Conservation (phyloP, 2,329 filamentous ascomycete genomes). For the Ophiostoma ulmi region DNA sequence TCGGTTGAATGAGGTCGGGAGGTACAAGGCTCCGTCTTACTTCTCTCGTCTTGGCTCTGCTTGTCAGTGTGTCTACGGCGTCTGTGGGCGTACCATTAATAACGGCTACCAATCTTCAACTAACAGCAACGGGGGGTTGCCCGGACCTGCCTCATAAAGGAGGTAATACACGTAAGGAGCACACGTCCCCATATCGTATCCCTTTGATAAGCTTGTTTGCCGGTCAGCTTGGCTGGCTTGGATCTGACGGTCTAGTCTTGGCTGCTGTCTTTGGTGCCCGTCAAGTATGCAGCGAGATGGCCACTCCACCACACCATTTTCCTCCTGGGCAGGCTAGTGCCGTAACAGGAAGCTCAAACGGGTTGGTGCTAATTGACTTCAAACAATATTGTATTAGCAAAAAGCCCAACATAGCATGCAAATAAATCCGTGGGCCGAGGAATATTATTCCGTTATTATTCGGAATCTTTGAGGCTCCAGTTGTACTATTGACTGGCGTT, state of each 20-base stretch:
- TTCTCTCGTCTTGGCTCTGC: background rate
- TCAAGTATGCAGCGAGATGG: background rate
- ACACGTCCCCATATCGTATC: background rate
- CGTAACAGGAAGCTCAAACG: conserved; percentile 19
- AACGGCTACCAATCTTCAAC: background rate
- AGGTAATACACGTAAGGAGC: background rate
- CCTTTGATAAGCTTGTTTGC: background rate
- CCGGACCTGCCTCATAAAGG: background rate
- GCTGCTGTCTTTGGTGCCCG: background rate
- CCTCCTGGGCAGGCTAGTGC: conserved; percentile 11
- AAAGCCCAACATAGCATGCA: background rate
- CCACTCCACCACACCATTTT: conserved; percentile 2
- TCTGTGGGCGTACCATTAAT: background rate
- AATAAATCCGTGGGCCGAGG: background rate
- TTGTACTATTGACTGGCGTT: background rate
- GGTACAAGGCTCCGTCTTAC: background rate
- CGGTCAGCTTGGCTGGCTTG: background rate
- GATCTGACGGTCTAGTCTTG: conserved; percentile 2
- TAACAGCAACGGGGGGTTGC: background rate
- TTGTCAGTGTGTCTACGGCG: background rate
- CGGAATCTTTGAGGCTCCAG: background rate
- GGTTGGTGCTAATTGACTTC: background rate
- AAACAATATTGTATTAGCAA: background rate
- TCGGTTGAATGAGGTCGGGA: background rate
- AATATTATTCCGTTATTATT: background rate